These are phyloP conservation scores for Psilocybe mexicana DNA, from an alignment of 1,284 basidiomycete species.

Conservation along the genomic window DNA sequence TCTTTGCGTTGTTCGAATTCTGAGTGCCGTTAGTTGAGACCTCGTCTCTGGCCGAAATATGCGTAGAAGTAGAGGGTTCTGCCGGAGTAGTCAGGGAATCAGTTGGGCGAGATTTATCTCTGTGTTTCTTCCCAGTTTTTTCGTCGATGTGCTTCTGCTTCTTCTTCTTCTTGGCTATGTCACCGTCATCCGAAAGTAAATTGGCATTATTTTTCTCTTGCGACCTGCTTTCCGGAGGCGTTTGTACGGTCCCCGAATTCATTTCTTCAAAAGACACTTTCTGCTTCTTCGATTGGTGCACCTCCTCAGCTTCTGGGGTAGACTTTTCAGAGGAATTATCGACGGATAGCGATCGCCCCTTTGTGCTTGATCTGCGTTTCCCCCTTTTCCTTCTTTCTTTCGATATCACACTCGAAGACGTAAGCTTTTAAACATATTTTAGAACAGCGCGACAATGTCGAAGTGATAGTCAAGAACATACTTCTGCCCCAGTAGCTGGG, in stretches of 20 bases:
- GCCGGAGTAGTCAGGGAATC: neutral
- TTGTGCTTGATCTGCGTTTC: neutral
- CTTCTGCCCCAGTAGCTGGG: neutral
- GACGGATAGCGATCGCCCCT: neutral
- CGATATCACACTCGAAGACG: conserved; percentile 4
- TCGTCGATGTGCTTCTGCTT: conserved; percentile 6
- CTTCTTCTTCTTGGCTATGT: neutral
- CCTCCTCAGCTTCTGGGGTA: conserved; percentile 14
- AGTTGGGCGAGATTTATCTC: neutral
- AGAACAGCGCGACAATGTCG: neutral
- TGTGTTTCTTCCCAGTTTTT: neutral
- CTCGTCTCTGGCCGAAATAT: neutral
- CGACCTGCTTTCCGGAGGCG: neutral
- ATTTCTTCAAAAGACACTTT: conserved; percentile 28
- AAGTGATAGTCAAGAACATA: neutral
- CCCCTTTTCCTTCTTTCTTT: conserved; percentile 7
- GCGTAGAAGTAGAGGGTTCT: neutral
- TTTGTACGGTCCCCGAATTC: neutral
- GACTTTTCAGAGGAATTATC: neutral
- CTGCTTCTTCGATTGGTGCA: conserved; percentile 28
- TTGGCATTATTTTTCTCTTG: conserved; percentile 2
- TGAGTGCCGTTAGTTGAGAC: neutral
- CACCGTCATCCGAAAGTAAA: neutral
- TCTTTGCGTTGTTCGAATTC: conserved; percentile 18
- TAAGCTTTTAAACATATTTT: neutral